Conservation (phyloP, 257 asterid genomes). For the Solanum corneliomulleri region DNA sequence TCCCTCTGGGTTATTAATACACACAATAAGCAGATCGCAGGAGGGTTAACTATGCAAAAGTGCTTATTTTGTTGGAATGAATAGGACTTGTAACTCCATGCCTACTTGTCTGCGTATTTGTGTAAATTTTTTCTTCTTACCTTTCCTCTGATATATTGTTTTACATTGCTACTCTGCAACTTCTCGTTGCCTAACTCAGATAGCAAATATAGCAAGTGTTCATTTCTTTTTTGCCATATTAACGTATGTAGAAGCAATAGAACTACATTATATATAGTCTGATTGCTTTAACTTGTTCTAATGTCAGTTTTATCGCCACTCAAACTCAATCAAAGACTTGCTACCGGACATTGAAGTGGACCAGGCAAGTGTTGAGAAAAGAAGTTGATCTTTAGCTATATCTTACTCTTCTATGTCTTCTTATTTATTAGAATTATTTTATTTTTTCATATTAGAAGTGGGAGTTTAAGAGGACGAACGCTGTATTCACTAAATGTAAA, state of each 20-base stretch:
- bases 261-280: neutral
- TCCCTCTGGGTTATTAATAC: neutral
- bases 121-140: neutral
- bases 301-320: slow-evolving; percentile 45
- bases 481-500: neutral
- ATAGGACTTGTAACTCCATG: neutral
- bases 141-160: neutral
- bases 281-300: neutral
- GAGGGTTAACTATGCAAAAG: neutral
- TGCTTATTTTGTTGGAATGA: neutral
- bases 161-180: neutral
- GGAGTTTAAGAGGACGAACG: neutral
- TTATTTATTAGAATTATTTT: too few species aligned
- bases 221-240: neutral
- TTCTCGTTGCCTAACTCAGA: neutral
- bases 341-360: slow-evolving; percentile 17
- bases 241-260: neutral
- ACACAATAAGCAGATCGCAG: neutral
- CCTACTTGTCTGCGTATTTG: neutral
- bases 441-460: neutral
- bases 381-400: slow-evolving; percentile 1
- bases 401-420: neutral
- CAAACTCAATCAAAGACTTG: slow-evolving; percentile 30
- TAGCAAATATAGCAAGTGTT: neutral
- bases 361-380: neutral